Percentiles rank a stretch among this genome's conserved stretches.
These are phyloP conservation scores for Ganoderma multipileum DNA, from an alignment of 1,284 basidiomycete genomes.

Conservation along the genomic window DNA sequence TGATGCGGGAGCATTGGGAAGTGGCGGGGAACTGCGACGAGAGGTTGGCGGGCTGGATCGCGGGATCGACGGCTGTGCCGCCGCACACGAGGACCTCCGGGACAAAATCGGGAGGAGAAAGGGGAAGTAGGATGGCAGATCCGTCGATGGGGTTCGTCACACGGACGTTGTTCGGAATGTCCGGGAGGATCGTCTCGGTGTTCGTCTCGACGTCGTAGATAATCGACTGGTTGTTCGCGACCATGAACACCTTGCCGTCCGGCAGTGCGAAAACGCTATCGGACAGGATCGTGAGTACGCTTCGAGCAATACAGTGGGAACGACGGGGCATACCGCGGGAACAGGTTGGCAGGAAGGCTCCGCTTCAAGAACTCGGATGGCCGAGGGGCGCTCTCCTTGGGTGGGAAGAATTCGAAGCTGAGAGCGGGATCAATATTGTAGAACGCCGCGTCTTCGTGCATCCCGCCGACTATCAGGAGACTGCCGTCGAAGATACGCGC, in stretches of 20 bases:
- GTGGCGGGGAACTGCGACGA: slow-evolving; percentile 48
- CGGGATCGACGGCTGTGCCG: slow-evolving; percentile 40
- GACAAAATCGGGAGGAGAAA: slow-evolving; percentile 50
- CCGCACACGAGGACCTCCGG: slow-evolving; percentile 59
- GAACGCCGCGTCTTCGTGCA: slow-evolving; percentile 42
- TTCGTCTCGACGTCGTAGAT: slow-evolving; percentile 36
- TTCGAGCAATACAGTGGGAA: neutral
- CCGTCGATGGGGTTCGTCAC: slow-evolving; percentile 50
- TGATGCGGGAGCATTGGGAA: slow-evolving; percentile 45
- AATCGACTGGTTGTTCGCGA: slow-evolving; percentile 50
- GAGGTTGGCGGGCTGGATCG: slow-evolving; percentile 39
- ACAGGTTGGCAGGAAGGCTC: slow-evolving; percentile 31
- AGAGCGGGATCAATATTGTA: slow-evolving; percentile 52
- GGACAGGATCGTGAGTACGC: neutral
- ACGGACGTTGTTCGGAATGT: slow-evolving; percentile 55
- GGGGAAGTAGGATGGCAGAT: slow-evolving; percentile 52
- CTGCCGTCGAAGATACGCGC: slow-evolving; percentile 49
- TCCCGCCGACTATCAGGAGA: slow-evolving; percentile 50
- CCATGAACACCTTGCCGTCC: slow-evolving; percentile 50
- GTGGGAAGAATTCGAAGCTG: slow-evolving; percentile 60
- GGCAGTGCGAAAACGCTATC: slow-evolving; percentile 29
- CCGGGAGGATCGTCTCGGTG: slow-evolving; percentile 48
- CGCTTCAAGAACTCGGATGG: slow-evolving; percentile 51
- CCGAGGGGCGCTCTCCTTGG: slow-evolving; percentile 53
- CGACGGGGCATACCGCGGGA: slow-evolving; percentile 29